These are phyloP conservation scores for Saccharata proteae DNA, from an alignment of 2,329 filamentous ascomycete genomes.

Conservation along the genomic window DNA sequence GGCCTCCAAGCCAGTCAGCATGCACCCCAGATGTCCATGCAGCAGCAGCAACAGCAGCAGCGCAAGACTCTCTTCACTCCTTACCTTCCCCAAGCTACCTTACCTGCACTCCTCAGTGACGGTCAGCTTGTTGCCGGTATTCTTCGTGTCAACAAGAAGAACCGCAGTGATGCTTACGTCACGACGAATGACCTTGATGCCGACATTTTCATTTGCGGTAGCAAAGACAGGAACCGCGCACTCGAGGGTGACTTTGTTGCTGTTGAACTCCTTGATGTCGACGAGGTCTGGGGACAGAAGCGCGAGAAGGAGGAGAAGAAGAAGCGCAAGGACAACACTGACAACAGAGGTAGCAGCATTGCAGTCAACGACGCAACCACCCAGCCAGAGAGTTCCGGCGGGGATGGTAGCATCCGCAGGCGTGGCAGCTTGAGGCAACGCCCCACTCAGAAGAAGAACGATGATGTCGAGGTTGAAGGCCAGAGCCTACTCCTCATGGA, in stretches of 20 bases:
- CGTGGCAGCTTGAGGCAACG: conserved; percentile 92
- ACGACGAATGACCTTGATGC: conserved; percentile 90
- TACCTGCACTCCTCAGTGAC: conserved; percentile 80
- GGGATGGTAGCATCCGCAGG: conserved; percentile 77
- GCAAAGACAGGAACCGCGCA: conserved; percentile 95
- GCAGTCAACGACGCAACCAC: conserved; percentile 52
- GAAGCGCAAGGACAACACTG: conserved; percentile 97
- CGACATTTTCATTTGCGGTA: conserved; percentile 98
- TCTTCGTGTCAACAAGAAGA: conserved; percentile 98
- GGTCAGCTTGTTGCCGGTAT: conserved; percentile 94
- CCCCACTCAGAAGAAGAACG: conserved; percentile 98
- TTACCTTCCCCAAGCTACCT: conserved; percentile 85
- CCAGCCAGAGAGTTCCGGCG: conserved; percentile 46
- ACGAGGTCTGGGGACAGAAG: conserved; percentile 98
- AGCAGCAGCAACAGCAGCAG: conserved; percentile 62
- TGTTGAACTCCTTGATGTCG: conserved; percentile 89
- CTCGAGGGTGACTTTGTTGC: conserved; percentile 93
- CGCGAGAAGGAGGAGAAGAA: conserved; percentile 99
- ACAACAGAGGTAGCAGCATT: conserved; percentile 69
- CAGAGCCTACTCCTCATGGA: conserved; percentile 94
- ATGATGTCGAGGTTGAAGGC: conserved; percentile 96
- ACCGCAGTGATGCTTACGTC: conserved; percentile 95
- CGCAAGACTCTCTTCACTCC: conserved; percentile 98
- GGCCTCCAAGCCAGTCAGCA: conserved; percentile 60
- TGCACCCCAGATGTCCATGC: conserved; percentile 46